phyloP scores from a whole-genome alignment of 208 protist genomes.

The Naegleria fowleri region DNA sequence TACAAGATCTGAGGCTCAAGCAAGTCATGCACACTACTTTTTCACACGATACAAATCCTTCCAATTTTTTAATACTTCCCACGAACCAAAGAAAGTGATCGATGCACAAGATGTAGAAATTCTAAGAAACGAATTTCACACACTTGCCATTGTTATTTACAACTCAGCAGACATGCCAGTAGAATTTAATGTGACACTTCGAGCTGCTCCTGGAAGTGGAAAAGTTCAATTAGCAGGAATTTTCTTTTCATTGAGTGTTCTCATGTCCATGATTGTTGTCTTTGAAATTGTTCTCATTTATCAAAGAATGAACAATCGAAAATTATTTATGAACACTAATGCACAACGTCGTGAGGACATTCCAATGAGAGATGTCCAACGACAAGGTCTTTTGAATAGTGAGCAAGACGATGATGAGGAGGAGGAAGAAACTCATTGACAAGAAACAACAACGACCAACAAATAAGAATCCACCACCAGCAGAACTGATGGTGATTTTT shows the following conservation, averaged over 20 bases:
- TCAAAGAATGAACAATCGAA: background rate
- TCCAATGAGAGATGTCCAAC: background rate
- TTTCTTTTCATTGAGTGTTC: background rate
- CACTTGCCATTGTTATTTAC: background rate
- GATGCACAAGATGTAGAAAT: background rate
- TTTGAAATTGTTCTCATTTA: background rate
- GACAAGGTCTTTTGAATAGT: background rate
- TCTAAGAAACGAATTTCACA: background rate
- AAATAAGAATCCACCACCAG: no score
- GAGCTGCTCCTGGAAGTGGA: background rate
- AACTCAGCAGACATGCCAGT: background rate
- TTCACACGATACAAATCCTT: background rate
- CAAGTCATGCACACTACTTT: background rate
- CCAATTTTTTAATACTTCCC: background rate
- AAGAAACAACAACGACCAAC: no score
- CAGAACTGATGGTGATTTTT: no score
- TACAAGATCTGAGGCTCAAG: background rate
- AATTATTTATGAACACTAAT: background rate
- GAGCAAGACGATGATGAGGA: background rate
- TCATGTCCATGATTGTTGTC: background rate
- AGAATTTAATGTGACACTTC: background rate
- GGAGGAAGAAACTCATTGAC: no score
- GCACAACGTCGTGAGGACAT: background rate
- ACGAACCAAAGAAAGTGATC: background rate
- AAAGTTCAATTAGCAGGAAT: background rate